phyloP scores from a whole-genome alignment of 352 stramenopile genomes.

The Phytophthora citrophthora region DNA sequence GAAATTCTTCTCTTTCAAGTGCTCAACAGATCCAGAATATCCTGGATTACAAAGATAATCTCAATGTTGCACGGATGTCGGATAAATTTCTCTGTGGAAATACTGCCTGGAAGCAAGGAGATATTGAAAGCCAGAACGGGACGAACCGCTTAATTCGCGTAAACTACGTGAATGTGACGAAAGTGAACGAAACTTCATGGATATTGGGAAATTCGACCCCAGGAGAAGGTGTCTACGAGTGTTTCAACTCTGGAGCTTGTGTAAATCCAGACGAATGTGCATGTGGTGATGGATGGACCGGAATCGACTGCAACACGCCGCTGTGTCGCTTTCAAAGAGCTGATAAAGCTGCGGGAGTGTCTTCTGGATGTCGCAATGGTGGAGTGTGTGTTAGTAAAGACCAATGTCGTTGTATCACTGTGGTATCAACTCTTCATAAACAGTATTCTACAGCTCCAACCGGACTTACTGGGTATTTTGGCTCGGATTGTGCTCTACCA shows the following conservation, averaged over 20 bases:
- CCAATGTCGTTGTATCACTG: conserved; percentile 91
- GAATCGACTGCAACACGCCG: conserved; percentile 95
- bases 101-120: conserved; percentile 91
- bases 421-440: conserved; percentile 85
- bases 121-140: conserved; percentile 77
- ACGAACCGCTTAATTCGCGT: conserved; percentile 70
- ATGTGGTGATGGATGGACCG: conserved; percentile 91
- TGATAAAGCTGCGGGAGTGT: conserved; percentile 58
- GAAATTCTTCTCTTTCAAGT: conserved; percentile 30
- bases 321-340: conserved; percentile 88
- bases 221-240: conserved; percentile 96
- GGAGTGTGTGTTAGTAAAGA: conserved; percentile 94
- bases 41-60: conserved; percentile 54
- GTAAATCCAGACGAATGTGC: conserved; percentile 92
- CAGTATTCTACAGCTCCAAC: conserved; percentile 72
- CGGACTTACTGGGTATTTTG: conserved; percentile 93
- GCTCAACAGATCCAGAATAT: conserved; percentile 57
- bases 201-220: conserved; percentile 50
- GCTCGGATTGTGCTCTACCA: conserved; percentile 94
- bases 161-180: conserved; percentile 95
- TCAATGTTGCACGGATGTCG: conserved; percentile 67
- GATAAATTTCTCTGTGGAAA: conserved; percentile 88
- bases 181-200: conserved; percentile 78
- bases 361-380: conserved; percentile 90
- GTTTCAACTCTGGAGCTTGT: conserved; percentile 94